A percentile compares a stretch with the other conserved stretches of the same genome.
Conservation (phyloP, 176 grass and related monocot species). For the Paspalum notatum region DNA sequence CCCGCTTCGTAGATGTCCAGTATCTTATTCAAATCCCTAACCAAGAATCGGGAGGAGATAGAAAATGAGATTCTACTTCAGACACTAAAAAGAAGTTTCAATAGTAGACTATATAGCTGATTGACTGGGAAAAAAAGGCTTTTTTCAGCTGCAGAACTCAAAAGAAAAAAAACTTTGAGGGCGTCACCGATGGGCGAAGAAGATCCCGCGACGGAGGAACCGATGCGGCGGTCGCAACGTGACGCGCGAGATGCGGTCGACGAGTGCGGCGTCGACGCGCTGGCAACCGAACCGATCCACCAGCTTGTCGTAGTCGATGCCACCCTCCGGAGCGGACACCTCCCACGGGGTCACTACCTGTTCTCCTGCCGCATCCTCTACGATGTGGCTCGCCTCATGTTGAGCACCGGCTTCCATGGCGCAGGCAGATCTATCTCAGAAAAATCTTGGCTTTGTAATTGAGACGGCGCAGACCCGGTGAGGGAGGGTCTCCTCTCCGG, state of each 20-base stretch:
- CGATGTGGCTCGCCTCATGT: too few species aligned
- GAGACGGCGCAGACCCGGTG: too few species aligned
- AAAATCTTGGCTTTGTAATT: too few species aligned
- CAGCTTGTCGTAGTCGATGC: constrained; percentile 96
- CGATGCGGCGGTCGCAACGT: constrained; percentile 54
- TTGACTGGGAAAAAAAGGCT: background rate
- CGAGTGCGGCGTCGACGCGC: constrained; percentile 53
- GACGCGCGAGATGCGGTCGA: constrained; percentile 54
- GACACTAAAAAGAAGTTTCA: too few species aligned
- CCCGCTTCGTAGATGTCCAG: constrained; percentile 69
- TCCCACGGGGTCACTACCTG: constrained; percentile 90
- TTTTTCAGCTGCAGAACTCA: background rate
- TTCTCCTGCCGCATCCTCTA: background rate
- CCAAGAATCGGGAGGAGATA: background rate
- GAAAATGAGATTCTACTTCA: constrained; percentile 1
- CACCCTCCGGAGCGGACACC: constrained; percentile 74
- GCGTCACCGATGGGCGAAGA: constrained; percentile 78
- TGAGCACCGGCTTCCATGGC: too few species aligned
- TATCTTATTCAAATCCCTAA: constrained; percentile 72
- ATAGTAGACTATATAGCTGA: background rate
- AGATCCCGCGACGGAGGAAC: constrained; percentile 81
- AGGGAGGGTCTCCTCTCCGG: too few species aligned
- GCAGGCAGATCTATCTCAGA: too few species aligned
- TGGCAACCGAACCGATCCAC: constrained; percentile 90
- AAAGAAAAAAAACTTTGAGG: background rate